phyloP scores from a whole-genome alignment of 2,329 filamentous ascomycete genomes.

The Cladosporium sphaerospermum region DNA sequence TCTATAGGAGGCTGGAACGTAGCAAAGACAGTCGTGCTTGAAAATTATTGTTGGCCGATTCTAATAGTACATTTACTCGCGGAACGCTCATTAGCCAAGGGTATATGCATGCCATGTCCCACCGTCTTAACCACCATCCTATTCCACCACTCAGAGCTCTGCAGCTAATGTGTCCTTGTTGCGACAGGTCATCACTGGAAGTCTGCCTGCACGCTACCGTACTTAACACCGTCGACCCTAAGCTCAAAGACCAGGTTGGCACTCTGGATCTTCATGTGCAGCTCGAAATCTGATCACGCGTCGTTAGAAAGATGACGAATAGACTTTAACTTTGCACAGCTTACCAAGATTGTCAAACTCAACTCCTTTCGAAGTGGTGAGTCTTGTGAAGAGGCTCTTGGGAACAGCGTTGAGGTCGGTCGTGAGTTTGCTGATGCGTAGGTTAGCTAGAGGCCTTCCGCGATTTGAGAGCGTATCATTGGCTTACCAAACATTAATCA shows the following conservation, averaged over 20 bases:
- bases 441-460: slow-evolving; percentile 30
- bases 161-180: too few species aligned
- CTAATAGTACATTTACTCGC: too few species aligned
- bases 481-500: slow-evolving; percentile 57
- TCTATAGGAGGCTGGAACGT: too few species aligned
- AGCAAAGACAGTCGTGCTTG: too few species aligned
- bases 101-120: background rate
- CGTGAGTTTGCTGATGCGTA: slow-evolving; percentile 57
- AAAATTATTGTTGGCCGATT: too few species aligned
- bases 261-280: slow-evolving; percentile 77
- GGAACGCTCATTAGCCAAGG: background rate
- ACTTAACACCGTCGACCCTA: slow-evolving; percentile 70
- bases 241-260: slow-evolving; percentile 71
- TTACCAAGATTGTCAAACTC: slow-evolving; percentile 66
- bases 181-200: slow-evolving; percentile 39
- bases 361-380: slow-evolving; percentile 72
- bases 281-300: slow-evolving; percentile 56
- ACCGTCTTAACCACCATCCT: background rate
- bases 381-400: slow-evolving; percentile 62
- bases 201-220: slow-evolving; percentile 70
- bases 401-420: slow-evolving; percentile 73
- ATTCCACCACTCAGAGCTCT: too few species aligned
- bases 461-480: background rate
- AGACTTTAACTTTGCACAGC: background rate
- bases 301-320: background rate